Conservation (phyloP, 2,329 filamentous ascomycete species). For the Exophiala sideris region DNA sequence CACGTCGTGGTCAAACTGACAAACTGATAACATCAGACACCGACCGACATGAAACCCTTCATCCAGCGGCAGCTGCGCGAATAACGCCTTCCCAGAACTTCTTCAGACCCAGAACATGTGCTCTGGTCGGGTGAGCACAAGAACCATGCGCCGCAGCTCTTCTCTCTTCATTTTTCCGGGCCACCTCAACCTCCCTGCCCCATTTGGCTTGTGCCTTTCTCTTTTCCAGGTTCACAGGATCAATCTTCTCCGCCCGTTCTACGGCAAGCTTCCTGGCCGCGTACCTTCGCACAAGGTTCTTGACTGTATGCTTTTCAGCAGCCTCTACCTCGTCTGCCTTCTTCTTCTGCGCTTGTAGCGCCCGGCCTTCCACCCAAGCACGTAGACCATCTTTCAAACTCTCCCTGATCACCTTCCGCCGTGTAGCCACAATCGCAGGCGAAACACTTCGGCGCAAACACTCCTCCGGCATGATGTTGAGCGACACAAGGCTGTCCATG, state of each 20-base stretch:
- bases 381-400: constrained; percentile 64
- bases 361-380: constrained; percentile 56
- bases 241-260: constrained; percentile 16
- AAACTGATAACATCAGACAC: neutral
- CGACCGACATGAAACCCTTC: neutral
- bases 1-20: neutral
- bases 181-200: constrained; percentile 23
- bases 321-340: constrained; percentile 35
- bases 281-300: constrained; percentile 25
- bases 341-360: constrained; percentile 33
- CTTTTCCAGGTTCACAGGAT: constrained; percentile 21
- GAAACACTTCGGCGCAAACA: constrained; percentile 44
- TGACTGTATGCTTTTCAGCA: constrained; percentile 29
- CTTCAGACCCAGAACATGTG: constrained; percentile 57
- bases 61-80: constrained; percentile 25
- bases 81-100: constrained; percentile 65
- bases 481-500: constrained; percentile 32
- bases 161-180: constrained; percentile 21
- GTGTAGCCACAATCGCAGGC: constrained; percentile 60
- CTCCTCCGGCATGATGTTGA: constrained; percentile 32
- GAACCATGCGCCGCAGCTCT: constrained; percentile 12
- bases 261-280: constrained; percentile 20
- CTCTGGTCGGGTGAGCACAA: constrained; percentile 33
- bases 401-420: constrained; percentile 63
- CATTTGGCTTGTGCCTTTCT: constrained; percentile 22